phyloP scores from a whole-genome alignment of 2,329 filamentous ascomycete genomes.

The Talaromyces sp. region DNA sequence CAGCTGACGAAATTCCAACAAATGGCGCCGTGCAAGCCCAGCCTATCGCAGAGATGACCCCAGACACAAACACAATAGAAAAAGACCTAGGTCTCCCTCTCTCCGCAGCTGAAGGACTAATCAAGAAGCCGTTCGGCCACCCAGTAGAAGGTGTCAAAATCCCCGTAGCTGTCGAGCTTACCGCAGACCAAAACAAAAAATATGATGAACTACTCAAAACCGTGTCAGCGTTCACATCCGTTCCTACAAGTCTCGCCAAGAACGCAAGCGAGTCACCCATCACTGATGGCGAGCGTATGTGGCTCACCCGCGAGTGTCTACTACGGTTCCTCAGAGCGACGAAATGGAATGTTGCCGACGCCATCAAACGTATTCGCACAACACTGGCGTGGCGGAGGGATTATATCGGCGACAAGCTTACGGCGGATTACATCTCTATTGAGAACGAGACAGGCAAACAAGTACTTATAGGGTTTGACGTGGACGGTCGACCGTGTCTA shows the following conservation, averaged over 20 bases:
- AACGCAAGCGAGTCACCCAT: conserved; percentile 59
- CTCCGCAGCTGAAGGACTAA: conserved; percentile 23
- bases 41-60: not conserved
- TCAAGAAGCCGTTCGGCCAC: conserved; percentile 56
- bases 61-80: conserved; percentile 14
- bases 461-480: conserved; percentile 82
- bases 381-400: conserved; percentile 87
- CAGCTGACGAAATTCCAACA: not conserved
- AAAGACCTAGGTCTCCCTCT: conserved; percentile 5
- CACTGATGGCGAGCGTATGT: conserved; percentile 76
- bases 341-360: conserved; percentile 77
- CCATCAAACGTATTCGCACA: conserved; percentile 71
- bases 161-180: conserved; percentile 57
- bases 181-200: conserved; percentile 72
- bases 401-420: conserved; percentile 72
- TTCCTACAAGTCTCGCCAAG: conserved; percentile 62
- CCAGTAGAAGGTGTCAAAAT: conserved; percentile 59
- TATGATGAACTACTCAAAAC: conserved; percentile 72
- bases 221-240: conserved; percentile 66
- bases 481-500: conserved; percentile 76
- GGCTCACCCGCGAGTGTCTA: conserved; percentile 87
- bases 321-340: conserved; percentile 89
- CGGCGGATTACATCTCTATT: conserved; percentile 79
- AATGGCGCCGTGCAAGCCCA: not conserved
- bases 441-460: conserved; percentile 98